phyloP scores from a whole-genome alignment of 257 asterid genomes.

The Rubia yunnanensis region DNA sequence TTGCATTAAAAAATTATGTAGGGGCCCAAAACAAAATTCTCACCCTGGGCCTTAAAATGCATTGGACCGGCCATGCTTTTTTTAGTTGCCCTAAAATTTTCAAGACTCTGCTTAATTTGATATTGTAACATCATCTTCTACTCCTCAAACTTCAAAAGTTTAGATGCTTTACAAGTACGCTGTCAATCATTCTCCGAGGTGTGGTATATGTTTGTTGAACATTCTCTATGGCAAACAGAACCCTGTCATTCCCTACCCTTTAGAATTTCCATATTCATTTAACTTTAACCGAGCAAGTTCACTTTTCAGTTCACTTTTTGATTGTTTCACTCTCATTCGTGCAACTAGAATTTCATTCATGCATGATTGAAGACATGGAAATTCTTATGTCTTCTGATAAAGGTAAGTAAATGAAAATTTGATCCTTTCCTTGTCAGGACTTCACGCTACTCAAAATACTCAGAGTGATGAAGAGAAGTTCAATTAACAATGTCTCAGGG shows the following conservation, averaged over 20 bases:
- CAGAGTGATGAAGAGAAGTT: constrained; percentile 48
- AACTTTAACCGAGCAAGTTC: constrained; percentile 31
- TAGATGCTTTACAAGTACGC: constrained; percentile 63
- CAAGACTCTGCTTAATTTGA: constrained; percentile 44
- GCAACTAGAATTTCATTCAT: constrained; percentile 37
- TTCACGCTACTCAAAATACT: constrained; percentile 70
- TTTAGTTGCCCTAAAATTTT: constrained; percentile 40
- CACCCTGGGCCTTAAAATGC: too few species aligned
- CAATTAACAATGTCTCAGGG: constrained; percentile 45
- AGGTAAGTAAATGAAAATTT: constrained; percentile 32
- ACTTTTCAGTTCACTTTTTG: constrained; percentile 41
- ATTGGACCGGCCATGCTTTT: too few species aligned
- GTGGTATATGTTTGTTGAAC: constrained; percentile 30
- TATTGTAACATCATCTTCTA: constrained; percentile 56
- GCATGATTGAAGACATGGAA: constrained; percentile 34
- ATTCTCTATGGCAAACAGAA: constrained; percentile 79
- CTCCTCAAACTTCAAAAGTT: constrained; percentile 63
- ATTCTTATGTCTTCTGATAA: constrained; percentile 35
- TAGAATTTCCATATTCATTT: constrained; percentile 50
- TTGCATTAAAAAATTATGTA: too few species aligned
- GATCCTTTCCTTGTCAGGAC: constrained; percentile 39
- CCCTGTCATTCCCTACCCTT: constrained; percentile 64
- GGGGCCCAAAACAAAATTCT: too few species aligned
- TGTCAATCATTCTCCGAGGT: constrained; percentile 42
- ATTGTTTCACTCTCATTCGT: constrained; percentile 32